A percentile compares a stretch with the other conserved stretches of the same genome.
Conservation (phyloP, 495 filamentous ascomycete species). For the Paragyromitra xinjiangensis region DNA sequence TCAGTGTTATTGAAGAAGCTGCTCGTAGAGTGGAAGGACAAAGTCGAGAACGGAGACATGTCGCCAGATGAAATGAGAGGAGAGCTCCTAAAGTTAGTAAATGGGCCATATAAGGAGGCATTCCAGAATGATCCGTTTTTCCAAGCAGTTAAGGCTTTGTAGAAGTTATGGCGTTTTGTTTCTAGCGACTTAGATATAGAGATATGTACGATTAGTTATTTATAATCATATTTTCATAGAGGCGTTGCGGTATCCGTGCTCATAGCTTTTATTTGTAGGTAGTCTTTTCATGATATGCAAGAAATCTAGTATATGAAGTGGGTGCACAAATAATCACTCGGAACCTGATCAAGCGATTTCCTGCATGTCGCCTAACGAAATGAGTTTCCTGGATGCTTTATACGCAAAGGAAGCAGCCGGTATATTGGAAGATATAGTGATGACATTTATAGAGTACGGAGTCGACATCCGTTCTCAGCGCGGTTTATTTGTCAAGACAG, state of each 20-base stretch:
- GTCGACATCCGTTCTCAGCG: background rate
- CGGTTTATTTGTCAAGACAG: background rate
- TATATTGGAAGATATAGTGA: slow-evolving; percentile 1
- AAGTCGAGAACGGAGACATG: slow-evolving; percentile 72
- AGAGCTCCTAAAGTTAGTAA: slow-evolving; percentile 80
- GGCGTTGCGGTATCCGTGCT: background rate
- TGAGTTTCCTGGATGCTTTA: background rate
- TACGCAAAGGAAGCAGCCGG: background rate
- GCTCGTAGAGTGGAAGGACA: slow-evolving; percentile 85
- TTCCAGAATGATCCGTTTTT: slow-evolving; percentile 88
- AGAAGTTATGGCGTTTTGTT: slow-evolving; percentile 24
- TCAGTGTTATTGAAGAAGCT: slow-evolving; percentile 85
- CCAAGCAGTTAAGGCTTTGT: slow-evolving; percentile 83
- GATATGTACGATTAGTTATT: slow-evolving; percentile 19
- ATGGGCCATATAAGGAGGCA: slow-evolving; percentile 67
- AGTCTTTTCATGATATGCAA: background rate
- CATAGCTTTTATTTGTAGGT: background rate
- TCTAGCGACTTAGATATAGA: background rate
- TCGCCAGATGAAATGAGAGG: slow-evolving; percentile 79
- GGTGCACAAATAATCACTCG: background rate
- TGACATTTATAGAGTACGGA: background rate
- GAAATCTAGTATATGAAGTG: background rate
- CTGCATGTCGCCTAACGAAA: no score
- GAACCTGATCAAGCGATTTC: no score
- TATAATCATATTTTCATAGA: background rate